Base-by-base conservation (phyloP, 169 alveolate genomes). In the Ichthyophthirius multifiliis region DNA sequence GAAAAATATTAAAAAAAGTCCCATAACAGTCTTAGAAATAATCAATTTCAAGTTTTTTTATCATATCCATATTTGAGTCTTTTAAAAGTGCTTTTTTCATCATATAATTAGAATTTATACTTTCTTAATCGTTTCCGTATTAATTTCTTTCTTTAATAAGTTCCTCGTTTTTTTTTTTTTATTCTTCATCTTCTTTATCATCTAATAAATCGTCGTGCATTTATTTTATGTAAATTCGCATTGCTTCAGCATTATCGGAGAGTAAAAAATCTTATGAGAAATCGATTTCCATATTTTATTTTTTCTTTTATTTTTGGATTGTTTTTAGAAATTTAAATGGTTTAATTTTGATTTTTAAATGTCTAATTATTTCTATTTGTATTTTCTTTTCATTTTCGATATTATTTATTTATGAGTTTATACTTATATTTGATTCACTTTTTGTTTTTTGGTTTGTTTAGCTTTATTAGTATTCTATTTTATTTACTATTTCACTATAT, bases 71-170 rank as follows among this genome's bases (percentile, higher is more conserved):
- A 18, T 67, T 67, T 16, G 77, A 34, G 13, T 67, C 77, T 31
- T 37, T 67, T 41, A 67, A 67, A 34, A 67, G 77, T 9, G 77
- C 77, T 18, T 20, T 67, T 41, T 67, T 67, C 77, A 67, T 67
- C 39, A 67, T 67, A 20, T 34, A 67, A 5, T 67, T 35, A 67
- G 9, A 34, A 9, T 67, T 67, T 2, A 67, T 18, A 37, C 34
- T 16, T 67, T 39, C 1, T 4, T 39, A 18, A 6, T 32, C 55
- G 9, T 34, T 62, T 16, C 27, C 48, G 5, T 67, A 10, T 13
- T n/a, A 5, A 0, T 12, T 27, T 67, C 0, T 5, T 1, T 34
- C 34, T 37, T n/a, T n/a, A n/a, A n/a, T n/a, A n/a, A n/a, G n/a
- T n/a, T n/a, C n/a, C n/a, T n/a, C n/a, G n/a, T n/a, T n/a, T n/a